Evolutionary conservation across 176 grass and related monocot species (phyloP).

Genomic region (Thinopyrum elongatum): DNA sequence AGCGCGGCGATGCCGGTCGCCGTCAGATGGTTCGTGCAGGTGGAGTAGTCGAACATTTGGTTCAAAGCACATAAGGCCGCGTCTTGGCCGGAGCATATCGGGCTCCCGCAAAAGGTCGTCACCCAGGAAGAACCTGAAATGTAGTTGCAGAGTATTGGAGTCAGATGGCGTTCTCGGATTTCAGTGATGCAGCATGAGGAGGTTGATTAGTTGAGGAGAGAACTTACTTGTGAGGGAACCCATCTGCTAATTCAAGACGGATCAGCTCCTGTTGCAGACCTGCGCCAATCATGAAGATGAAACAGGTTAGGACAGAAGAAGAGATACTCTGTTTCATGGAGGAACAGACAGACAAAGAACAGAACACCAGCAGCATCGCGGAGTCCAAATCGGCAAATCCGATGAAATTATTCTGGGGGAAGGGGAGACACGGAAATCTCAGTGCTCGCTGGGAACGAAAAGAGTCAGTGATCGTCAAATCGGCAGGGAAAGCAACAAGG

Average conservation of each 20-base stretch:
- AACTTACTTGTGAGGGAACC: constrained; percentile 25
- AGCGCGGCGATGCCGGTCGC: background rate
- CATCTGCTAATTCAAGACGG: background rate
- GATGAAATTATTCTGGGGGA: too few relatives aligned
- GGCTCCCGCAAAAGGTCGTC: constrained; percentile 35
- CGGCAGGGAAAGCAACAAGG: too few relatives aligned
- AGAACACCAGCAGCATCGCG: background rate
- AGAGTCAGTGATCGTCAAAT: too few relatives aligned
- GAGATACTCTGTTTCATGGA: background rate
- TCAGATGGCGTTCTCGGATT: background rate
- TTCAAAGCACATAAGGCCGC: constrained; percentile 11
- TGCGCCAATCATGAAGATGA: background rate
- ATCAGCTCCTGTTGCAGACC: background rate
- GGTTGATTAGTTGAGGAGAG: background rate
- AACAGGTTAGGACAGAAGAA: background rate
- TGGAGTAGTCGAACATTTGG: constrained; percentile 43
- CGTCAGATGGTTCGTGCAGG: constrained; percentile 65
- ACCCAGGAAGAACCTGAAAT: constrained; percentile 42
- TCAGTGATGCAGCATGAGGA: background rate
- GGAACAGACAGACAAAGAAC: background rate
- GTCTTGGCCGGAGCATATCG: constrained; percentile 34
- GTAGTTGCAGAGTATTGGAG: background rate
- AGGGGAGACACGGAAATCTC: too few relatives aligned
- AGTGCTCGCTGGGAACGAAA: too few relatives aligned
- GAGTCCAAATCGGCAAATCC: background rate